phyloP scores from a whole-genome alignment of 345 rosid genomes.

The Hypericum androsaemum region DNA sequence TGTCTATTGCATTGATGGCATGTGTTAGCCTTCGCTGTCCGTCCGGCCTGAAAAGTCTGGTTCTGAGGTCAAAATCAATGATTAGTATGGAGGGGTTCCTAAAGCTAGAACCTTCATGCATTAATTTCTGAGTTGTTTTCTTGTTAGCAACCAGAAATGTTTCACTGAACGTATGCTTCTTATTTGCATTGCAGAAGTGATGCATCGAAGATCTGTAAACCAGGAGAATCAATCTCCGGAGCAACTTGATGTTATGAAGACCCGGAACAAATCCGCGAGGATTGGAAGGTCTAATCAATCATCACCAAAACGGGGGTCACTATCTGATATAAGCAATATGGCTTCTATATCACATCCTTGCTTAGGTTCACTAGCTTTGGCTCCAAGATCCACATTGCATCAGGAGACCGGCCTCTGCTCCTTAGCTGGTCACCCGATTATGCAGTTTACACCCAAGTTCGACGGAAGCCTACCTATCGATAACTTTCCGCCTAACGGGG shows the following conservation, averaged over 20 bases:
- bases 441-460: slow-evolving; percentile 3
- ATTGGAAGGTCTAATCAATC: slow-evolving; percentile 13
- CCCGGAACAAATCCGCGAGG: slow-evolving; percentile 1
- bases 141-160: no score
- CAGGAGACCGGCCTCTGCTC: slow-evolving; percentile 12
- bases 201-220: slow-evolving; percentile 8
- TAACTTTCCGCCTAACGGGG: no score
- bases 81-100: no score
- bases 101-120: no score
- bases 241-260: slow-evolving; percentile 4
- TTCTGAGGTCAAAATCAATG: no score
- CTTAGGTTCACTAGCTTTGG: slow-evolving; percentile 11
- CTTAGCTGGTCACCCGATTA: slow-evolving; percentile 7
- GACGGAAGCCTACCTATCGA: no score
- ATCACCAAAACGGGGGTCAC: slow-evolving; percentile 17
- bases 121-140: no score
- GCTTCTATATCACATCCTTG: slow-evolving; percentile 14
- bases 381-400: slow-evolving; percentile 3
- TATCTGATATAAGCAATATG: slow-evolving; percentile 12
- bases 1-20: no score
- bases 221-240: slow-evolving; percentile 19
- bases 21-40: no score
- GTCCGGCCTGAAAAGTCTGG: no score
- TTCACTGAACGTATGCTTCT: no score
- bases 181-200: slow-evolving; percentile 16